Base-by-base conservation (phyloP, 495 filamentous ascomycete genomes). In the Xylaria intraflava region DNA sequence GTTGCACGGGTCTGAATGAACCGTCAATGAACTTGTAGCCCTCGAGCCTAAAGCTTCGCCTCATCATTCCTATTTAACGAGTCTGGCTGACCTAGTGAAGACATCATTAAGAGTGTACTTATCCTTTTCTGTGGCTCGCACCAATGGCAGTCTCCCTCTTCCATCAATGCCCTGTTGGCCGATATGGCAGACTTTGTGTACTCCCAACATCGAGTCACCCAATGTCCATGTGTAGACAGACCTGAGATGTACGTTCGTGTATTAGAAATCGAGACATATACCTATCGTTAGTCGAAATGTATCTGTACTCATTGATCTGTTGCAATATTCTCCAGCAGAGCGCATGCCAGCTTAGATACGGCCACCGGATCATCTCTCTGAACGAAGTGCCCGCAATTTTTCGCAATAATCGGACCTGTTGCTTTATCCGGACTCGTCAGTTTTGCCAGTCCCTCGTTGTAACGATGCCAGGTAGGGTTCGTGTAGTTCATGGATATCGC, bases 351-450 rank as follows among this genome's bases (percentile, higher is more conserved):
- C 30, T 58, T 60, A 0, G 72, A 74, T 14, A 85, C 83, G 58
- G 83, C 73, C n/a, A 41, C 61, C 17, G 82, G 82, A 51, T 79
- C 73, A 56, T 85, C 82, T 56, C 62, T 78, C 58, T 85, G 82
- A 29, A 86, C 73, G 58, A 85, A 85, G 61, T 85, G 81, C 0
- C 82, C 81, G 38, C 80, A 80, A 0, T 68, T 68, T 11, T 69
- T 67, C 0, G 82, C 82, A 42, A 76, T 72, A 11, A 83, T 56
- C 6, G 79, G 75, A 1, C 78, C 75, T 4, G 65, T 65, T 45
- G 64, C 69, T 36, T 60, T 67, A 22, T 66, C 67, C 6, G 49
- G 46, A 12, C 65, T 64, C 0, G 76, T 79, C 19, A 86, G 69
- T 22, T 62, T 62, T 4, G 61, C 65, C 35, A 87, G 61, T 0